Conservation (phyloP, 2,329 filamentous ascomycete species). For the Aspergillus novoparasiticus region DNA sequence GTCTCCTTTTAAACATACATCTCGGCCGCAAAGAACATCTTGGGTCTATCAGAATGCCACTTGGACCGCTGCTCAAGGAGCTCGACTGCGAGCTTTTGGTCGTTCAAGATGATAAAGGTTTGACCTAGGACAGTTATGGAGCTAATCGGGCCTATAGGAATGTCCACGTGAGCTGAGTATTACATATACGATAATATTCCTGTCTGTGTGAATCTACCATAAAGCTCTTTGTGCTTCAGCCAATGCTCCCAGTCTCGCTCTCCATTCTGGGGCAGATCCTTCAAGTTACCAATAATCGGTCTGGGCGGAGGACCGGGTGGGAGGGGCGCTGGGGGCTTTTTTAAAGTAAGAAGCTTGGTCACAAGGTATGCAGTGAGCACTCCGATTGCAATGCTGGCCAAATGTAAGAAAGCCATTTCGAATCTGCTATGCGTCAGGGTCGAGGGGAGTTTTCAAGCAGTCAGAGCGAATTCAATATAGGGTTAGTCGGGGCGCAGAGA, state of each 20-base stretch:
- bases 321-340: not conserved
- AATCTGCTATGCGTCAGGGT: not conserved
- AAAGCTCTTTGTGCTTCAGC: not conserved
- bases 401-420: not conserved
- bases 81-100: not conserved
- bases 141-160: not conserved
- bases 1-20: constrained; percentile 28
- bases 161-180: not conserved
- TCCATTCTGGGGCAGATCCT: not conserved
- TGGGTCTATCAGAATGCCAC: constrained; percentile 18
- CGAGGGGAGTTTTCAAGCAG: too few species aligned
- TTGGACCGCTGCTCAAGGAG: not conserved
- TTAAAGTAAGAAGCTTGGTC: not conserved
- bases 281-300: not conserved
- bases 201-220: not conserved
- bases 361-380: not conserved
- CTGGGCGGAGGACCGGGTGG: not conserved
- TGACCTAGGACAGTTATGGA: not conserved
- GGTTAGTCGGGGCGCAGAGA: not conserved
- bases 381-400: not conserved
- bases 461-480: not conserved
- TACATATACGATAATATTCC: too few species aligned
- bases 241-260: not conserved
- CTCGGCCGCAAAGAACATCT: constrained; percentile 26
- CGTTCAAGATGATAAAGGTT: not conserved